Percentiles rank a stretch among this genome's conserved stretches.
Conservation (phyloP, 768 basidiomycete genomes). For the Hypholoma fasciculare region DNA sequence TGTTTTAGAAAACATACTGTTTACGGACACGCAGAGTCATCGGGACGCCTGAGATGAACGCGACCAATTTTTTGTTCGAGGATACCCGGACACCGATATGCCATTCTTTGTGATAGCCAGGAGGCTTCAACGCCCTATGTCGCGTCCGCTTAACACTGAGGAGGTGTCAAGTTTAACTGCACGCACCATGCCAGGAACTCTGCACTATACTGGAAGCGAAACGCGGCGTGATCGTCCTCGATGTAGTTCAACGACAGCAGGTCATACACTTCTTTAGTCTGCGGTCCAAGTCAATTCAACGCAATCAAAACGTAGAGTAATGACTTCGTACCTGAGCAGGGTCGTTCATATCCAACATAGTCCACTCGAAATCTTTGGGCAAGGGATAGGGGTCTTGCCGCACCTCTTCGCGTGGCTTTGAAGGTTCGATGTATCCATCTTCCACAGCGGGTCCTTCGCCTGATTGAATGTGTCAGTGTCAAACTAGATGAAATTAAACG, state of each 20-base stretch:
- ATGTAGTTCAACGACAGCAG: conserved; percentile 93
- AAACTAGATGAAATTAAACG: neutral
- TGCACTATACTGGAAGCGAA: conserved; percentile 94
- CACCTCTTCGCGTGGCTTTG: conserved; percentile 74
- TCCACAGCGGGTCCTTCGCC: conserved; percentile 63
- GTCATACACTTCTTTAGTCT: conserved; percentile 92
- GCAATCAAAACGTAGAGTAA: neutral
- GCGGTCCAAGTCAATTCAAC: conserved; percentile 1
- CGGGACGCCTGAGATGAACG: conserved; percentile 94
- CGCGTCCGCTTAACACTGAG: neutral
- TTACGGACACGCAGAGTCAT: conserved; percentile 81
- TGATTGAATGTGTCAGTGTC: conserved; percentile 23
- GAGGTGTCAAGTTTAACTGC: neutral
- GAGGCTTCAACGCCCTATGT: conserved; percentile 88
- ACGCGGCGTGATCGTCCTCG: conserved; percentile 94
- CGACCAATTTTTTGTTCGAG: conserved; percentile 91
- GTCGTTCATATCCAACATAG: conserved; percentile 75
- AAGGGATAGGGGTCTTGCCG: conserved; percentile 86
- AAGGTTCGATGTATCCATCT: conserved; percentile 90
- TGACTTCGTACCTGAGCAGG: conserved; percentile 58
- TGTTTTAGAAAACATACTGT: conserved; percentile 52
- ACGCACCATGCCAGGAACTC: conserved; percentile 90
- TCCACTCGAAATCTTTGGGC: conserved; percentile 94
- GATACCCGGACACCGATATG: conserved; percentile 92
- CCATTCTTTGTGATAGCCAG: conserved; percentile 93